These are phyloP conservation scores for Prunus salicina DNA, from an alignment of 306 rosid species.

Conservation along the genomic window DNA sequence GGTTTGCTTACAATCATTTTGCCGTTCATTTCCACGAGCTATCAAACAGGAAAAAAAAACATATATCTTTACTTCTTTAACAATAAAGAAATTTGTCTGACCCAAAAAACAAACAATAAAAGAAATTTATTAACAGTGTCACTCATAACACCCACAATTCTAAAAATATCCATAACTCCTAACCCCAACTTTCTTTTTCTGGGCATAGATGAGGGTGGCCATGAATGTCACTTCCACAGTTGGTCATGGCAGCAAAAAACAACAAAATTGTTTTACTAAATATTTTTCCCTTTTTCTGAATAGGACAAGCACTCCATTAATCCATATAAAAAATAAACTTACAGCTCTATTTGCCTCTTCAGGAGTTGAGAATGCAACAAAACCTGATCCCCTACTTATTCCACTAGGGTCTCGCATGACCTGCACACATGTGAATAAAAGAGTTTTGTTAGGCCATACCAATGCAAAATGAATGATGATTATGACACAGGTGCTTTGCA, in stretches of 20 bases:
- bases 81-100: not conserved
- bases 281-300: not conserved
- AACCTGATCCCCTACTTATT: constrained; percentile 89
- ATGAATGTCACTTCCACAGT: not conserved
- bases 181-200: not conserved
- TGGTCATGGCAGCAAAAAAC: not conserved
- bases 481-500: not conserved
- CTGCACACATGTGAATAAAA: constrained; percentile 41
- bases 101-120: too few relatives aligned
- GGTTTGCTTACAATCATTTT: constrained; percentile 92
- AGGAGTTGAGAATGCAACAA: constrained; percentile 92
- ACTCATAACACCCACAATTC: not conserved
- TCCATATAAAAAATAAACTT: constrained; percentile 32
- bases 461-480: not conserved
- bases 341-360: constrained; percentile 98
- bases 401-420: constrained; percentile 98
- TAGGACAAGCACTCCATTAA: not conserved
- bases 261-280: not conserved
- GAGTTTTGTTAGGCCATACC: constrained; percentile 2
- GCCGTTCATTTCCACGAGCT: constrained; percentile 95
- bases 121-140: not conserved
- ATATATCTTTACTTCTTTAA: not conserved
- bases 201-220: not conserved
- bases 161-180: not conserved
- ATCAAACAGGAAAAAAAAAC: constrained; percentile 3